Evolutionary conservation across 2,329 filamentous ascomycete genomes (phyloP), one percentile per base, ranked within the genome.

Genomic region (Cadophora sp.): DNA sequence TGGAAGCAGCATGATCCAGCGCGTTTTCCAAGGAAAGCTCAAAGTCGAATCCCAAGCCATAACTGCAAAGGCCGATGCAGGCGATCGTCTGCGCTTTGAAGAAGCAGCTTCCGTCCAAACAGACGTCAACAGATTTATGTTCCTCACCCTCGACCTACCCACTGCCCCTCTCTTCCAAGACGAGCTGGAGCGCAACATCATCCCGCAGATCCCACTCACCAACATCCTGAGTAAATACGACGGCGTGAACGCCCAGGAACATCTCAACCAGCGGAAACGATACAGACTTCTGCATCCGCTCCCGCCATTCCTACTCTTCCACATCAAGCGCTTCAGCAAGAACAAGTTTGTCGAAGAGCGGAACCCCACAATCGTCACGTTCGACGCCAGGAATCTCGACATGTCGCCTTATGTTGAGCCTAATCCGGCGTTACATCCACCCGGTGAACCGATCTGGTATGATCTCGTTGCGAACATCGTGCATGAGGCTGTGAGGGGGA

Each of bases 341-440:
- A 99, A 99, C 84, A 97, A 97, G 79, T 99, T 99, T 77, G 92
- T 99, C 24, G 88, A 91, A 1, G 95, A 98, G 81, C 92, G 96
- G 62, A 99, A 99, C 79, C 96, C 95, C 0, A 99, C 96, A 11
- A 99, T 99, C 76, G 96, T 99, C 71, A 98, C 95, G 0, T 99
- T 98, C 80, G 93, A 95, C 72, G 91, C 93, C 4, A 87, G 91
- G 77, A 88, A 91, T 51, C 88, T 99, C 9, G 94, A 99, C 79
- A 90, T 97, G 84, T 86, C 90, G 5, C 94, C 94, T 0, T 98
- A 96, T 76, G 93, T 97, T 14, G 93, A 98, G 81, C 94, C 95
- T 0, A 93, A 94, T 76, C 92, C 93, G 0, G 81, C 84, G 5
- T 78, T 91, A 46, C 89, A 91, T 79, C 86, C 90, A 0, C 87